Evolutionary conservation across 1,139 yeast species (phyloP).

Genomic region (Magnusiomyces tetraspermus): DNA sequence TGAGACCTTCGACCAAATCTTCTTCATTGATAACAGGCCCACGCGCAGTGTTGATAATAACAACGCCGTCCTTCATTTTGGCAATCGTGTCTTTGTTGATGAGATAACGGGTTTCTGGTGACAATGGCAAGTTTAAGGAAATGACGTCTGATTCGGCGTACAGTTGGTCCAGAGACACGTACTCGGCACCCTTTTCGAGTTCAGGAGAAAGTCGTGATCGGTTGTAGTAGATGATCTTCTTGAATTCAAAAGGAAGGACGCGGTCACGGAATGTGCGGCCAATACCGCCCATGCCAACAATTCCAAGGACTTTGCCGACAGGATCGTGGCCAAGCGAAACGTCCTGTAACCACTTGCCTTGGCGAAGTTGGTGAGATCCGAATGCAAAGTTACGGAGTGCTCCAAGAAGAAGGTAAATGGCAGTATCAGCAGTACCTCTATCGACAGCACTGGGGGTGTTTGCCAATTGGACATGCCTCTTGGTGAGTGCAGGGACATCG

Average conservation of each 20-base stretch:
- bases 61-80: conserved; percentile 60
- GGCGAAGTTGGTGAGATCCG: conserved; percentile 33
- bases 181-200: conserved; percentile 45
- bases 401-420: conserved; percentile 48
- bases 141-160: conserved; percentile 49
- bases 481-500: conserved; percentile 42
- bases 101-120: conserved; percentile 42
- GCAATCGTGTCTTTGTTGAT: conserved; percentile 44
- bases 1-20: conserved; percentile 59
- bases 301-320: conserved; percentile 55
- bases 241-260: conserved; percentile 53
- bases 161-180: conserved; percentile 49
- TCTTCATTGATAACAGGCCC: conserved; percentile 66
- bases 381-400: conserved; percentile 51
- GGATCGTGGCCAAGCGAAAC: conserved; percentile 43
- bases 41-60: conserved; percentile 55
- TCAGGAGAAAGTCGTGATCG: conserved; percentile 46
- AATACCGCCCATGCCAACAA: conserved; percentile 75
- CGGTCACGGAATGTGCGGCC: conserved; percentile 67
- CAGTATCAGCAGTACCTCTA: conserved; percentile 70
- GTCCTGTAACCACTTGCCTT: conserved; percentile 30
- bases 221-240: conserved; percentile 54
- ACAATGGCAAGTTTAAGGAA: conserved; percentile 56
- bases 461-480: conserved; percentile 48
- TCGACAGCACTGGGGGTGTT: conserved; percentile 63